Evolutionary conservation across 192 early-diverging fungal species (phyloP), one percentile per base, ranked within the genome.

Genomic region (Backusella westeae): DNA sequence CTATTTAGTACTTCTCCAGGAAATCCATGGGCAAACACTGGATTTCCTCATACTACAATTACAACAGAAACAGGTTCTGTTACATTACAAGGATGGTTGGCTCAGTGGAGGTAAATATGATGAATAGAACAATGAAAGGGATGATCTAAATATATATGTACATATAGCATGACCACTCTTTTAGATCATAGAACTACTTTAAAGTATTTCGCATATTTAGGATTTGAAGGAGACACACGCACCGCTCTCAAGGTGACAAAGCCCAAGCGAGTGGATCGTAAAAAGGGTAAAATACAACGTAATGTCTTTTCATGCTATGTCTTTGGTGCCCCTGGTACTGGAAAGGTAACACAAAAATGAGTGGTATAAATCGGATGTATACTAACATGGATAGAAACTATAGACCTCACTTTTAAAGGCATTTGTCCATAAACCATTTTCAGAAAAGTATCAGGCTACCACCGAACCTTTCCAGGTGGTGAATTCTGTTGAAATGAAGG

Each of bases 171-270:
- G 97, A 97, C 95, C 1, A 99, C 98, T 6, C 86, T 98, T 56
- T 82, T 98, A 46, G 94, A 98, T 81, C 90, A 96, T 84, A 91
- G 90, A 69, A 91, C 92, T 9, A 98, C 97, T 3, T 84, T 99
- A 42, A 89, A 93, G 29, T 99, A 98, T 75, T 85, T 99, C 70
- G 98, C 97, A 2, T 99, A 98, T 81, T 92, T 99, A 44, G 98
- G 98, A 14, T 99, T 90, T 84, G 89, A 93, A 46, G 94, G 93
- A 15, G 97, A 99, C 73, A 93, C 89, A 19, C 93, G 95, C 69
- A 91, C 88, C 10, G 98, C 95, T 0, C 86, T 99, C 8, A 94
- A 96, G 73, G 85, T 97, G 21, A 91, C 91, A 7, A 79, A 87
- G 67, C 90, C 91, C 35, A 84, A 88, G 44, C 90, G 93, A 73